Base-by-base conservation (phyloP, 2,329 filamentous ascomycete genomes). In the Passalora sequoiae region DNA sequence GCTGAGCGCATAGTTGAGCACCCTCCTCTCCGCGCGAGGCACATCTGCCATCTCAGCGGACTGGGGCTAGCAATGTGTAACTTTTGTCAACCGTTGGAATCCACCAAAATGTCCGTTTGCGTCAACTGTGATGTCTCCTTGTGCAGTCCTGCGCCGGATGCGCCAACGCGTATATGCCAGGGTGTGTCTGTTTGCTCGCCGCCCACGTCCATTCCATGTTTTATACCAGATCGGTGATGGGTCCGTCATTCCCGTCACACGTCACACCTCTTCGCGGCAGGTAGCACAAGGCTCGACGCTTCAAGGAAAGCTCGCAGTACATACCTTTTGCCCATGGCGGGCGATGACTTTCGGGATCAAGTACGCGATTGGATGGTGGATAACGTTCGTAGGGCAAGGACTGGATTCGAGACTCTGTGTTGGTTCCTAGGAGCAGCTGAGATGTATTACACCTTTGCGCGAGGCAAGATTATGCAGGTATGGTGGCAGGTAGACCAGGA, bases 281-380 rank as follows among this genome's bases (percentile, higher is more conserved):
- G 38, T 38, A 20, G 33, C 43, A 46, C 44, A 38, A 19, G 39
- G 43, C n/a, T n/a, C n/a, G n/a, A n/a, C n/a, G n/a, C 12, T 22
- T 15, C 40, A 25, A 10, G 24, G 39, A 38, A 49, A 44, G 32
- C 42, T 46, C 38, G 27, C 13, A 22, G 30, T 27, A 54, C 54
- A 35, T 47, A 59, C 57, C 57, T 60, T 47, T 60, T 60, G 48
- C 57, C 57, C 57, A 60, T 60, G 46, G 30, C 49, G 51, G 48
- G 49, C 51, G 44, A 47, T n/a, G 19, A 20, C 4, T 36, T n/a
- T 36, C 33, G 17, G 33, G 8, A n/a, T 36, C 33, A 13, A 36
- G 33, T 36, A 24, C 16, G n/a, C 19, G n/a, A 35, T 19, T 3
- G 31, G 13, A 13, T 33, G 31, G 20, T 36, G 19, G 2, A 17